These are phyloP conservation scores for Penicillium bialowiezense DNA, from an alignment of 495 filamentous ascomycete species.

Conservation along the genomic window DNA sequence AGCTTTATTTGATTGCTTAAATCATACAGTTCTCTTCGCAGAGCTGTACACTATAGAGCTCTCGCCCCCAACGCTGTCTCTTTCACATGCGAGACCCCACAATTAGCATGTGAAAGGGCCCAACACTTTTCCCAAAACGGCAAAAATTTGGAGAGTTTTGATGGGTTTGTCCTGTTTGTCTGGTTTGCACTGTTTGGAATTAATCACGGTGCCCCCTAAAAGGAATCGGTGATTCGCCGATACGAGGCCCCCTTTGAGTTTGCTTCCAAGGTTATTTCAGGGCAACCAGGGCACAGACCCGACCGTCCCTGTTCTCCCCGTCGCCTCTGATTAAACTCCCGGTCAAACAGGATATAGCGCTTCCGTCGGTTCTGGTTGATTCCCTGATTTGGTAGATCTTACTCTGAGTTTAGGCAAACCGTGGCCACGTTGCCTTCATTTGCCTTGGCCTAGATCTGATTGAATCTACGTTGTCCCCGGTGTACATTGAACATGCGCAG, in stretches of 20 bases:
- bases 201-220: neutral
- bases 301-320: neutral
- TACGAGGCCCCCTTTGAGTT: neutral
- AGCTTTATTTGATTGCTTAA: no score
- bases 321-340: no score
- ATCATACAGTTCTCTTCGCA: no score
- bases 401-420: no score
- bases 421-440: no score
- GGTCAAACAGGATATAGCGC: no score
- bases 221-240: neutral
- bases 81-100: constrained; percentile 2
- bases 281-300: neutral
- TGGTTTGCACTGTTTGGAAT: neutral
- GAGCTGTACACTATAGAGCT: no score
- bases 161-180: neutral
- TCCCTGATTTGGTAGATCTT: no score
- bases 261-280: neutral
- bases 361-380: no score
- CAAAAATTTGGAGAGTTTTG: neutral
- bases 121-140: constrained; percentile 1
- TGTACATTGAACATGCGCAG: no score
- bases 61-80: neutral
- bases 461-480: no score
- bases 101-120: constrained; percentile 2
- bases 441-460: no score